A percentile compares a stretch with the other conserved stretches of the same genome.
Conservation (phyloP, 768 basidiomycete genomes). For the Podaxis mareebaensis region DNA sequence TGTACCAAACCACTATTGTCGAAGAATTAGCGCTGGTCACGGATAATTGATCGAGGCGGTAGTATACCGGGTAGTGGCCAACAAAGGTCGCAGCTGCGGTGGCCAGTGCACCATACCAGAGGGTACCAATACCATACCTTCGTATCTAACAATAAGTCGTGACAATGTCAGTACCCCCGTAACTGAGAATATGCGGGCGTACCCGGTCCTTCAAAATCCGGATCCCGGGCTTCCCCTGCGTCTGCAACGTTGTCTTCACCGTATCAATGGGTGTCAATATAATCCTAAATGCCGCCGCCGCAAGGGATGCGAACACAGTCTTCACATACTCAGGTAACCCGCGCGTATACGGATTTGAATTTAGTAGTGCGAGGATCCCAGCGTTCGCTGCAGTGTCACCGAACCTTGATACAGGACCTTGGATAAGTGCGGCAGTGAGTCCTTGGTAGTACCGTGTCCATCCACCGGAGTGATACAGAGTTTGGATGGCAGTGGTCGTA, state of each 20-base stretch:
- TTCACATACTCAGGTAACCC: slow-evolving; percentile 65
- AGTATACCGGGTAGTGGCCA: slow-evolving; percentile 79
- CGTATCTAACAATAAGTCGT: slow-evolving; percentile 50
- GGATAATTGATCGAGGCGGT: background rate
- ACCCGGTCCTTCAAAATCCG: slow-evolving; percentile 68
- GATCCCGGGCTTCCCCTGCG: slow-evolving; percentile 75
- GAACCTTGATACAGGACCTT: slow-evolving; percentile 83
- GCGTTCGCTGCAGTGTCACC: slow-evolving; percentile 96
- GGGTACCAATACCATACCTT: slow-evolving; percentile 69
- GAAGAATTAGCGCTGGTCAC: slow-evolving; percentile 2
- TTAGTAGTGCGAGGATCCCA: slow-evolving; percentile 83
- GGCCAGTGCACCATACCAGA: slow-evolving; percentile 92
- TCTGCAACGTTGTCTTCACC: slow-evolving; percentile 93
- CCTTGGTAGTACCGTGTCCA: slow-evolving; percentile 88
- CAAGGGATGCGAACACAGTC: slow-evolving; percentile 75
- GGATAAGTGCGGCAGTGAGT: slow-evolving; percentile 80
- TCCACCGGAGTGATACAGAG: slow-evolving; percentile 78
- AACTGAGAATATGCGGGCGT: slow-evolving; percentile 19
- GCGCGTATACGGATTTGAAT: slow-evolving; percentile 72
- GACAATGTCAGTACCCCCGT: background rate
- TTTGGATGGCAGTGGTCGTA: slow-evolving; percentile 61
- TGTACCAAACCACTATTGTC: slow-evolving; percentile 71
- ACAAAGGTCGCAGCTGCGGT: slow-evolving; percentile 94
- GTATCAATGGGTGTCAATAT: slow-evolving; percentile 93
- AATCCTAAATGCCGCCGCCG: slow-evolving; percentile 87